Base-by-base conservation (phyloP, 176 grass and related monocot genomes). In the Phoenix dactylifera region DNA sequence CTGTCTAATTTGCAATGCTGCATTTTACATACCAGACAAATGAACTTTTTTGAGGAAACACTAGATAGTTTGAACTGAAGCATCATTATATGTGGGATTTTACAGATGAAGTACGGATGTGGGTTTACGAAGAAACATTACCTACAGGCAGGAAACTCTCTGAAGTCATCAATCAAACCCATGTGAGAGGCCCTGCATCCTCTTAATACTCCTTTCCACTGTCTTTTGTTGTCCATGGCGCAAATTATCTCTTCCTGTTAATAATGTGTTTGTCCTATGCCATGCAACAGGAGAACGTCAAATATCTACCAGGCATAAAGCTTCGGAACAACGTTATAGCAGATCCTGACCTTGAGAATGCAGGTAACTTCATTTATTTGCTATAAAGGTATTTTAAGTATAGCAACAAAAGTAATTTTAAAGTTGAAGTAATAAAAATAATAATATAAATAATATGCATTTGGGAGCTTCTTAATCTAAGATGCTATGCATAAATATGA, bases 81-180 rank as follows among this genome's bases (percentile, higher is more conserved):
- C 35, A 44, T 44, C 35, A 44, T 44, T 9, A 44, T 44, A 44
- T 44, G 5, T 44, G 35, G 0, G 35, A 51, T 24, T 10, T 52
- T 72, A 15, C 39, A 96, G 91, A 96, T 82, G 91, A 97, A 80
- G 87, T 91, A 15, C 80, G 83, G 59, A 90, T 97, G 80, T 97
- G 92, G 92, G 87, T 97, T 18, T 85, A 79, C 76, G 92, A 97
- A 77, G 92, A 97, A 60, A 85, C 56, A 52, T 76, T 90, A 24
- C 87, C 74, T 0, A 80, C 61, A 26, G 92, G 87, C 25, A 80
- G 85, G 49, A 97, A 88, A 60, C 77, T 96, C 16, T 96, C 92
- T 2, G 75, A 87, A 53, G 79, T 78, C 74, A 90, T 96, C 80
- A 96, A 88, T 28, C 26, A 85, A 80, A 59, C 58, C 17, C 75